These are phyloP conservation scores for Coemansia sp. DNA, from an alignment of 192 early-diverging fungal genomes.

Conservation along the genomic window DNA sequence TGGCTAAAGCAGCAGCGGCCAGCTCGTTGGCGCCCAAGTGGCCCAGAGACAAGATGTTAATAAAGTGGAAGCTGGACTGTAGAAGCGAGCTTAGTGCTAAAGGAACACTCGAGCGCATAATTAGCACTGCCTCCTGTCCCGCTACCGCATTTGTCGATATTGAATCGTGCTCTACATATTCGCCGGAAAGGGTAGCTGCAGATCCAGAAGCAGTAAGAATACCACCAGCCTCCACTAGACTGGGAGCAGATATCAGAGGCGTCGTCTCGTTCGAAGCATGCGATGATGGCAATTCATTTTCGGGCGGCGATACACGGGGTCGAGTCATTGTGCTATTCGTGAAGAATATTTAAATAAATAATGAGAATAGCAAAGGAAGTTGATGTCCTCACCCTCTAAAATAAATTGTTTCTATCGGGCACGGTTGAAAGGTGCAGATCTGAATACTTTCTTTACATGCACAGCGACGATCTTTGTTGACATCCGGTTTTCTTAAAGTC, in stretches of 20 bases:
- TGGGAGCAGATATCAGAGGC: neutral
- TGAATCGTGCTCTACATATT: constrained; percentile 29
- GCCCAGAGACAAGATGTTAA: constrained; percentile 64
- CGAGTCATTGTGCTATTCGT: neutral
- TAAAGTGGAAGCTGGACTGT: constrained; percentile 65
- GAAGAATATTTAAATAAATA: neutral
- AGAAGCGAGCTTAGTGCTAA: constrained; percentile 58
- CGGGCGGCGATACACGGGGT: neutral
- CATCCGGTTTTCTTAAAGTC: constrained; percentile 15
- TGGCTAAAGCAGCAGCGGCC: constrained; percentile 68
- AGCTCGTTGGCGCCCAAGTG: constrained; percentile 68
- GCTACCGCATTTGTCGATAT: constrained; percentile 5
- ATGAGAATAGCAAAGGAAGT: neutral
- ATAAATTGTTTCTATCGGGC: too few species aligned
- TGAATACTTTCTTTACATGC: neutral
- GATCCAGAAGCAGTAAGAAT: neutral
- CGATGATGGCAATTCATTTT: neutral
- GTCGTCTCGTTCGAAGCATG: neutral
- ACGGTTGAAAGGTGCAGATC: neutral
- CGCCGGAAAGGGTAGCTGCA: constrained; percentile 20
- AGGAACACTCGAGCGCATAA: constrained; percentile 7
- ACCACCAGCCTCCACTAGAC: neutral
- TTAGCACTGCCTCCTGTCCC: constrained; percentile 15
- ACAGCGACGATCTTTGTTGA: neutral
- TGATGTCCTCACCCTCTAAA: neutral